Base-by-base conservation (phyloP, 2,329 filamentous ascomycete species). In the Malbranchea zuffiana region DNA sequence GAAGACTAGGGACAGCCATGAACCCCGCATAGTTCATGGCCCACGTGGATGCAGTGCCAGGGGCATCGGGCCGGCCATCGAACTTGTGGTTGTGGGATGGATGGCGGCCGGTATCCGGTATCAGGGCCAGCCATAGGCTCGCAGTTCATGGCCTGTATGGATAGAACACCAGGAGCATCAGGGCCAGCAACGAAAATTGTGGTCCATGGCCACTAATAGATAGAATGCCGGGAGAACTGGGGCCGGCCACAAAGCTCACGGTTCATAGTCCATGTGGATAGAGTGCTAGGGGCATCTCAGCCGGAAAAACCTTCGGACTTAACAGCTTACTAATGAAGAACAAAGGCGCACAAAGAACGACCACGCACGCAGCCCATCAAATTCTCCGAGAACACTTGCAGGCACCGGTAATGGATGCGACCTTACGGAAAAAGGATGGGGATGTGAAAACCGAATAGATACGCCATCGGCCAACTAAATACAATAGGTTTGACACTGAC, bases 21-120 rank as follows among this genome's bases (percentile, higher is more conserved):
- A n/a, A n/a, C n/a, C n/a, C n/a, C n/a, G n/a, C 28, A 31, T 18
- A n/a, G 28, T 31, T 31, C 15, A 19, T 34, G 31, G 31, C 15
- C 12, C 31, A 12, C 12, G 12, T 24, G 7, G 31, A 15, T 13
- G 31, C 13, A 34, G 12, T 23, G 17, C 18, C 6, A 19, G 31
- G 17, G 12, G n/a, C 20, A 24, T 16, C 31, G 4, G n/a, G n/a
- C n/a, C n/a, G n/a, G n/a, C n/a, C n/a, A n/a, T n/a, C n/a, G n/a
- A n/a, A n/a, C n/a, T n/a, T n/a, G n/a, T n/a, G n/a, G n/a, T n/a
- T n/a, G n/a, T n/a, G n/a, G n/a, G n/a, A n/a, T n/a, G n/a, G n/a
- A n/a, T n/a, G n/a, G n/a, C n/a, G n/a, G n/a, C n/a, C n/a, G n/a
- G n/a, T n/a, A n/a, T n/a, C n/a, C n/a, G n/a, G n/a, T n/a, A n/a